Evolutionary conservation across 192 early-diverging fungal genomes (phyloP).

Genomic region (Podila clonocystis): DNA sequence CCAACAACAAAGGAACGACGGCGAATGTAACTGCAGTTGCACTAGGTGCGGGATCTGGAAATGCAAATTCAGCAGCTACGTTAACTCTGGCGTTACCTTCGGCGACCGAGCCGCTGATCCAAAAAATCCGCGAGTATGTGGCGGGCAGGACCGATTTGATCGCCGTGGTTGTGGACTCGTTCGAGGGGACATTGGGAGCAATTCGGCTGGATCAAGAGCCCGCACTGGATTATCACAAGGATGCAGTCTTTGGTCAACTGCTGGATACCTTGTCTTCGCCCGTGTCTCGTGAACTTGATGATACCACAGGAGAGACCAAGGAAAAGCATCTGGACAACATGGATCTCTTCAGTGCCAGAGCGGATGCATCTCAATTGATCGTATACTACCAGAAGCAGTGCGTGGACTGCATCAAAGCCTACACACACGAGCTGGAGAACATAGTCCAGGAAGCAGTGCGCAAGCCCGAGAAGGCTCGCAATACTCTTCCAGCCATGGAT

Average conservation of each 20-base stretch:
- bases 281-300: background rate
- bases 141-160: slow-evolving; percentile 42
- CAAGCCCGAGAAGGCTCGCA: slow-evolving; percentile 38
- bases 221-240: slow-evolving; percentile 8
- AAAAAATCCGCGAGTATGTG: slow-evolving; percentile 31
- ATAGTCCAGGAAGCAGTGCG: slow-evolving; percentile 33
- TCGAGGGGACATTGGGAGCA: slow-evolving; percentile 15
- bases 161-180: slow-evolving; percentile 10
- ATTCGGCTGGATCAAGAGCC: slow-evolving; percentile 33
- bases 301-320: slow-evolving; percentile 5
- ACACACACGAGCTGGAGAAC: slow-evolving; percentile 17
- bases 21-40: background rate
- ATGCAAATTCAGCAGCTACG: too few relatives aligned
- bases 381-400: slow-evolving; percentile 35
- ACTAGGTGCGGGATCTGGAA: slow-evolving; percentile 1
- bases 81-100: background rate
- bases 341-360: slow-evolving; percentile 35
- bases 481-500: slow-evolving; percentile 35
- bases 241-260: background rate
- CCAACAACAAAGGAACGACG: too few relatives aligned
- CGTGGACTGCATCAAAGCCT: slow-evolving; percentile 28
- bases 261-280: background rate
- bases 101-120: slow-evolving; percentile 41
- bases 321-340: slow-evolving; percentile 3
- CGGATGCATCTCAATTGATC: slow-evolving; percentile 5